Conservation (phyloP, 768 basidiomycete species). For the Phanerochaete carnosa region DNA sequence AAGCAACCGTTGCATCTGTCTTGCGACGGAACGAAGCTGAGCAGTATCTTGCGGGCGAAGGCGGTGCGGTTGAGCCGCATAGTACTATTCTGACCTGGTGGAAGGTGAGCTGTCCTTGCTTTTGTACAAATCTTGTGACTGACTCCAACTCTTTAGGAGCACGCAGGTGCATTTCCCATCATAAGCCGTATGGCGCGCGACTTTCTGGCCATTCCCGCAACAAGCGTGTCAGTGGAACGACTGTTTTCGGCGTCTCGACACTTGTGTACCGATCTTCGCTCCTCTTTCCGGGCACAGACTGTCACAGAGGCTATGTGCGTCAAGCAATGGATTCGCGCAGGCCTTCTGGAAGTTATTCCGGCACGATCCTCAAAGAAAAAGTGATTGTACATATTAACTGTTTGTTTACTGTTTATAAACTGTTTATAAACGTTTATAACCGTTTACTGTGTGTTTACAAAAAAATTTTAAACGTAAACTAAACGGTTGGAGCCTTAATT, state of each 20-base stretch:
- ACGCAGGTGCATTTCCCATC: neutral
- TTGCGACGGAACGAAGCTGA: neutral
- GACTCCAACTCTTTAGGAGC: conserved; percentile 4
- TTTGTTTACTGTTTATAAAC: conserved; percentile 2
- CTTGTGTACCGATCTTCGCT: neutral
- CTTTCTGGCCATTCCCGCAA: neutral
- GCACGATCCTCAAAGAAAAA: neutral
- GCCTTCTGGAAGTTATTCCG: neutral
- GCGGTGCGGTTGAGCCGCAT: neutral
- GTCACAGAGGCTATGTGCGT: conserved; percentile 4
- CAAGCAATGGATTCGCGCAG: neutral
- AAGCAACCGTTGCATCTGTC: neutral
- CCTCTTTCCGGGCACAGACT: conserved; percentile 1
- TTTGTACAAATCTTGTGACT: neutral
- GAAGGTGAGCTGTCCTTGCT: neutral
- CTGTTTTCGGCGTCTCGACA: conserved; percentile 1
- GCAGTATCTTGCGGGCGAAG: neutral
- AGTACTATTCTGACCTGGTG: neutral
- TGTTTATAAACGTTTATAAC: conserved; percentile 2
- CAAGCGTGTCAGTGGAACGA: conserved; percentile 5
- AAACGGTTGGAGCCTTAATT: conserved; percentile 10
- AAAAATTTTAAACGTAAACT: neutral
- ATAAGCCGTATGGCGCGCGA: neutral
- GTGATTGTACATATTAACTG: neutral
- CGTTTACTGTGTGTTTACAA: conserved; percentile 1